Base-by-base conservation (phyloP, 1,139 yeast genomes). In the Taphrina populina region DNA sequence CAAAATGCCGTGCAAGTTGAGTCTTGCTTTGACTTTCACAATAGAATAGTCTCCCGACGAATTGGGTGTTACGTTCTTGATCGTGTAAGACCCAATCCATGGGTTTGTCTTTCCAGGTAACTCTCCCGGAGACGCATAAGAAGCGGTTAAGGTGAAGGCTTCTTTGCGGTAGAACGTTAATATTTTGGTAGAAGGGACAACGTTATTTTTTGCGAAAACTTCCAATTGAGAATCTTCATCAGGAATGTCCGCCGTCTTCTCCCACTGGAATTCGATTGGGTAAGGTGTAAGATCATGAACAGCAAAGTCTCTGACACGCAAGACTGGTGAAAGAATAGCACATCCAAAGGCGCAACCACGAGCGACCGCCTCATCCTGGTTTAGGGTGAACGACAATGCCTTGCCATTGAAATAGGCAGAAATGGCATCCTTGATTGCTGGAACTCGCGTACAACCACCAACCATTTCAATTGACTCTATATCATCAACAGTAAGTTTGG, bases 401-500 rank as follows among this genome's bases (percentile, higher is more conserved):
- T 88, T 88, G 3, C 47, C 47, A 70, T 87, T 88, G 70, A 92
- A 88, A 63, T 86, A 77, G 69, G 84, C 86, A 65, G 84, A 67
- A 66, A 92, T 78, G 70, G 80, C 84, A 65, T 82, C 79, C 80
- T 92, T 92, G 71, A 92, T 78, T 59, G 86, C 76, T 70, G 99
- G 99, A 64, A 92, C 95, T 80, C 99, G 88, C 65, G 97, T 86
- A 71, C 95, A 86, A 66, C 99, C 99, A 76, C 99, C 99, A 69
- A 92, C 84, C 62, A 92, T 82, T 77, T 92, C 99, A 65, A 92
- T 82, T 58, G 88, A 81, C 73, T 90, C 96, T 63, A 92, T 75
- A 60, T 90, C 95, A 23, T 75, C 84, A 61, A 76, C 74, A 46
- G 81, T 69, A 63, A 92, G 70, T 58, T 84, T 84, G 59, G 98